Conservation (phyloP, 148 eudicot genomes). For the Rhododendron griersonianum region DNA sequence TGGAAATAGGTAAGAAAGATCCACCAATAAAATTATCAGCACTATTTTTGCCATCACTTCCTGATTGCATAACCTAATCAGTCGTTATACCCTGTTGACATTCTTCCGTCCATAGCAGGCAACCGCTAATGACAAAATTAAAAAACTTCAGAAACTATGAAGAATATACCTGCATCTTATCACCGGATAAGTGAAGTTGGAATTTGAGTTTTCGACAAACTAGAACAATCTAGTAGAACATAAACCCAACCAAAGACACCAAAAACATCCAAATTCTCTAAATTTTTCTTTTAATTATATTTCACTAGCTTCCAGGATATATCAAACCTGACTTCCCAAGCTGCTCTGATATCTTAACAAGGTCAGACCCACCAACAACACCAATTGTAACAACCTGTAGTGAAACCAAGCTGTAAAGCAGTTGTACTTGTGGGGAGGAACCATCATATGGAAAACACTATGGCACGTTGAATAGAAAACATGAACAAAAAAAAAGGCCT, state of each 20-base stretch:
- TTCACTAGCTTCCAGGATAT: neutral
- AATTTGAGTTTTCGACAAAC: no score
- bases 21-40: neutral
- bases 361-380: slow-evolving; percentile 97
- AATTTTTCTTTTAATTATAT: neutral
- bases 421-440: neutral
- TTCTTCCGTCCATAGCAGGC: neutral
- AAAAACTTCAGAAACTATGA: neutral
- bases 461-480: neutral
- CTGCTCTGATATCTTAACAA: slow-evolving; percentile 93
- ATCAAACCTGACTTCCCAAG: slow-evolving; percentile 75
- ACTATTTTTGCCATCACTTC: neutral
- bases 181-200: neutral
- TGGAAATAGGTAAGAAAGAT: slow-evolving; percentile 12
- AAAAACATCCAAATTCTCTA: neutral
- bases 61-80: neutral
- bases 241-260: neutral
- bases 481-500: neutral
- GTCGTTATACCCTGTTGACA: neutral
- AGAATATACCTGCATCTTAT: neutral
- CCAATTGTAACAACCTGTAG: slow-evolving; percentile 82
- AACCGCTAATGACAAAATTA: neutral
- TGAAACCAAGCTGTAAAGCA: slow-evolving; percentile 9
- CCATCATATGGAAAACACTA: neutral
- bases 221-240: neutral